These are phyloP conservation scores for Karstenula rhodostoma DNA, from an alignment of 2,329 filamentous ascomycete genomes.

Conservation along the genomic window DNA sequence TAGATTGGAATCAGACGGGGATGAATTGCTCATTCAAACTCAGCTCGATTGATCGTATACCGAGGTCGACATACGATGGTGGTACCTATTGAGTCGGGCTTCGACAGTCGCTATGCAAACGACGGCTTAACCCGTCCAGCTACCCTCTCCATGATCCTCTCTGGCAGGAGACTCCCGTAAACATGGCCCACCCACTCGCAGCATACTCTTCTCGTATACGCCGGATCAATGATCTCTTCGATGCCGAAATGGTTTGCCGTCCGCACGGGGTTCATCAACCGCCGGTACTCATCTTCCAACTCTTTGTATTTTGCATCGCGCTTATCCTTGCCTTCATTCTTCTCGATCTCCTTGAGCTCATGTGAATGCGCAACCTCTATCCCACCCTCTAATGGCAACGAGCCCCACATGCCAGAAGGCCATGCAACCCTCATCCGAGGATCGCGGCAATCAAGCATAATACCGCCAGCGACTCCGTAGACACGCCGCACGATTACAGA, in stretches of 20 bases:
- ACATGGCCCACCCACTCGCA: constrained; percentile 65
- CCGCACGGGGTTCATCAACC: constrained; percentile 70
- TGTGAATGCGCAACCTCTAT: constrained; percentile 70
- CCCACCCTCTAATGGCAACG: constrained; percentile 68
- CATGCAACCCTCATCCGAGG: constrained; percentile 69
- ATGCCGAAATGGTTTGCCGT: constrained; percentile 70
- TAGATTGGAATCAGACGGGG: not conserved
- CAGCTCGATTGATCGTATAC: not conserved
- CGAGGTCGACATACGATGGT: not conserved
- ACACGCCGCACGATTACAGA: constrained; percentile 68
- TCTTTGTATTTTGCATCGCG: constrained; percentile 61
- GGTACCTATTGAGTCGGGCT: not conserved
- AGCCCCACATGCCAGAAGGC: constrained; percentile 70
- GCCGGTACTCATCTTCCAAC: constrained; percentile 66
- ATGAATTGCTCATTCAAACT: not conserved
- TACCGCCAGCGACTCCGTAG: constrained; percentile 70
- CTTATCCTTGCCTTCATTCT: constrained; percentile 59
- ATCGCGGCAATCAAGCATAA: constrained; percentile 70
- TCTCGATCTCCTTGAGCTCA: constrained; percentile 64
- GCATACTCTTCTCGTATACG: constrained; percentile 63
- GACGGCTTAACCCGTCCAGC: constrained; percentile 46
- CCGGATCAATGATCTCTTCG: constrained; percentile 72
- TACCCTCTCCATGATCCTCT: constrained; percentile 56
- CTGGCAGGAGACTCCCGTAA: constrained; percentile 62
- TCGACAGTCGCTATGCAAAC: constrained; percentile 32